Percentiles rank a stretch among this genome's conserved stretches.
These are phyloP conservation scores for Kodamaea neixiangensis DNA, from an alignment of 805 yeast genomes.

Conservation along the genomic window DNA sequence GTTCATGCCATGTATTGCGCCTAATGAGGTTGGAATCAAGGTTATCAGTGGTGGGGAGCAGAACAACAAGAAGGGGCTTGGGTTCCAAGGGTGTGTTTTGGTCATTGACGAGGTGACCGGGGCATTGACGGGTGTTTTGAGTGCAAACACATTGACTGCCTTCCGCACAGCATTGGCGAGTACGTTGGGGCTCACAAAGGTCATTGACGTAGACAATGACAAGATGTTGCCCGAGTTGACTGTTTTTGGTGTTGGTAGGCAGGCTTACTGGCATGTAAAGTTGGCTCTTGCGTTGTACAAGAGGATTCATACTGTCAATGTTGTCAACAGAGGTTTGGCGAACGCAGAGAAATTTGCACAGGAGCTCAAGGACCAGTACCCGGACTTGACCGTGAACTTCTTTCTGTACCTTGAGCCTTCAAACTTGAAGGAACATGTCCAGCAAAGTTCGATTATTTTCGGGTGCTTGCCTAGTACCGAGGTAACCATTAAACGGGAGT, in stretches of 20 bases:
- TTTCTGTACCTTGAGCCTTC: conserved; percentile 18
- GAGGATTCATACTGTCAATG: conserved; percentile 40
- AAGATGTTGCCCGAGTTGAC: conserved; percentile 30
- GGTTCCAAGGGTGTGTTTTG: conserved; percentile 59
- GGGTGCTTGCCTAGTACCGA: conserved; percentile 62
- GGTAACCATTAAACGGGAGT: conserved; percentile 43
- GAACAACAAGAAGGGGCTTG: conserved; percentile 36
- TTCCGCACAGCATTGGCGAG: conserved; percentile 67
- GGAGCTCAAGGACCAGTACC: conserved; percentile 28
- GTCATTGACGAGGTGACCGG: conserved; percentile 55
- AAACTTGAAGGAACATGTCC: conserved; percentile 25
- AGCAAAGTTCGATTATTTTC: conserved; percentile 49
- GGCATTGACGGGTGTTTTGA: conserved; percentile 51
- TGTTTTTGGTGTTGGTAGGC: conserved; percentile 64
- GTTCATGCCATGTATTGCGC: conserved; percentile 67
- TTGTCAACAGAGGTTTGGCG: conserved; percentile 45
- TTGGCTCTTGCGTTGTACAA: conserved; percentile 44
- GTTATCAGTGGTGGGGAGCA: conserved; percentile 55
- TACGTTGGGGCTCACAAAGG: conserved; percentile 46
- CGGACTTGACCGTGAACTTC: conserved; percentile 24
- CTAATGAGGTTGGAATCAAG: conserved; percentile 56
- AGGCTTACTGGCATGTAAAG: conserved; percentile 64
- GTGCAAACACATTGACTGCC: conserved; percentile 62
- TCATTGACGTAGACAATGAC: conserved; percentile 19
- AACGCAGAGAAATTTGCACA: conserved; percentile 39